Evolutionary conservation across 169 alveolate species (phyloP), one percentile per base, ranked within the genome.

Genomic region (Plasmodium inui): DNA sequence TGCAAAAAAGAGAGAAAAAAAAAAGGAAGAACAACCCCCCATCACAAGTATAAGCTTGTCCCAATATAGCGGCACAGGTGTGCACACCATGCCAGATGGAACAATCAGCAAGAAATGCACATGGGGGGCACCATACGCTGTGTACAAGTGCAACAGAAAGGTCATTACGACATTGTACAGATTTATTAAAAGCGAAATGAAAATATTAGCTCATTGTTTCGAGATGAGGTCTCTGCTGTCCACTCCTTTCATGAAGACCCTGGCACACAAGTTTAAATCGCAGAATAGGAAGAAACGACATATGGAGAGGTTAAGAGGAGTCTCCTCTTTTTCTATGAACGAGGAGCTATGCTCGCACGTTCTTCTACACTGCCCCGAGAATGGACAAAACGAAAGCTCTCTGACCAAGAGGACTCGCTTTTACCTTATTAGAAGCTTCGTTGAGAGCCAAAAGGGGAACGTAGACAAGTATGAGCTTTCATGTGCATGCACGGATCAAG

Each of bases 51-150:
- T 82, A 12, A 82, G 72, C 72, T 57, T 82, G 41, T 82, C 90
- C 10, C 81, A 82, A 57, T 55, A 37, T 30, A 82, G 44, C 37
- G 90, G 90, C n/a, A 82, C 90, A 9, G 90, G 90, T 30, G 39
- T 82, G 3, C 72, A 82, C 41, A 82, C 37, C 34, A 46, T 82
- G 90, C 90, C 90, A 26, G 90, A 82, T 82, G 90, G 90, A 53
- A 37, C 53, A 0, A 12, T 17, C 34, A 82, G 90, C 41, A 82
- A 82, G 41, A 82, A n/a, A 22, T 82, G 90, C 72, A 53, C 79
- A 9, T 82, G 90, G 90, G 90, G 90, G 19, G 90, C 90, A 82
- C 67, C 90, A 14, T 82, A 82, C 71, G 78, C 90, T 1, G 90
- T 82, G 1, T 82, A 53, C 41, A 61, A 82, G 34, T 82, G 90